Base-by-base conservation (phyloP, 768 basidiomycete species). In the Artomyces pyxidatus region DNA sequence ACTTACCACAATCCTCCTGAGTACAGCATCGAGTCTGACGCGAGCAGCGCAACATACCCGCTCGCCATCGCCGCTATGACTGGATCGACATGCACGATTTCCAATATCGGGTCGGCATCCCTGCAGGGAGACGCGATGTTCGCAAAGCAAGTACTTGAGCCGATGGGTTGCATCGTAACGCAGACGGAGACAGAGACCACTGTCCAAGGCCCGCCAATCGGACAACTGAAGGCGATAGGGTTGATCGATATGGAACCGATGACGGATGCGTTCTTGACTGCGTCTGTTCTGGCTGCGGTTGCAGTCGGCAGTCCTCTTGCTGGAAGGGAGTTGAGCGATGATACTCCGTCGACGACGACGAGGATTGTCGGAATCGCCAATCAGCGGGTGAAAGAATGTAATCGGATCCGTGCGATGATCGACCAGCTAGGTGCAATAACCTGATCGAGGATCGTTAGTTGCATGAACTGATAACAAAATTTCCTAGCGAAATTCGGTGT, bases 201-300 rank as follows among this genome's bases (percentile, higher is more conserved):
- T 9, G 96, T 98, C 28, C 83, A 78, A 0, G 96, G 96, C 0
- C 95, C 95, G 3, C 83, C 88, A 0, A 67, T 81, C 11, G 89
- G 92, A 0, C 71, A 81, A 57, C 75, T 99, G 42, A 82, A 83
- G 55, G 88, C 88, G 2, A 75, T 96, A 43, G 88, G 87, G 45
- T 77, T 83, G 58, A 81, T 97, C 19, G 91, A 98, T 63, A 98
- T 98, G 96, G 92, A 96, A 66, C 83, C 85, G n/a, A 98, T 99
- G 96, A 99, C 96, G 6, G 96, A 99, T 64, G 96, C 95, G 19
- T 99, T 99, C 73, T 76, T 98, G 69, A 97, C 94, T 2, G 95
- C 96, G 8, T 87, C 82, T 10, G 93, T 85, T 7, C 70, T 99
- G 17, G 94, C 91, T 45, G 95, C 96, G 48, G 88, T 96, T 19